Evolutionary conservation across 371 early-diverging fungal species (phyloP).

Genomic region (Rhizopus delemar): DNA sequence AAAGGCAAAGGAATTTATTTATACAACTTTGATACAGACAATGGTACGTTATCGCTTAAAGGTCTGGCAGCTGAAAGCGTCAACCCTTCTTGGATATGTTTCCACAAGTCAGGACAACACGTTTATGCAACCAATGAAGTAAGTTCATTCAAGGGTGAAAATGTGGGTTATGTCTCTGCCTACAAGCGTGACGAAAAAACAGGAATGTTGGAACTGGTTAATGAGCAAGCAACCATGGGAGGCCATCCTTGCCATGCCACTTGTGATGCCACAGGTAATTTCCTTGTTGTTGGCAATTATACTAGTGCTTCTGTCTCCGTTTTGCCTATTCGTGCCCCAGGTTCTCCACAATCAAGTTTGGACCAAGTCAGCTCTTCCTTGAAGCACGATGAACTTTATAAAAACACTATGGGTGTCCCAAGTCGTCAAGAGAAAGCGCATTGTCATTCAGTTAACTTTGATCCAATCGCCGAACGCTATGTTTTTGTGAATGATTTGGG

Average conservation of each 20-base stretch:
- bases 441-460: slow-evolving; percentile 42
- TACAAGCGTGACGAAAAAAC: slow-evolving; percentile 27
- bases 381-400: slow-evolving; percentile 15
- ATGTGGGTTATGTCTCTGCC: slow-evolving; percentile 35
- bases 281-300: slow-evolving; percentile 44
- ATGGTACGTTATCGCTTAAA: slow-evolving; percentile 27
- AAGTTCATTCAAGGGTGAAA: slow-evolving; percentile 18
- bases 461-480: slow-evolving; percentile 27
- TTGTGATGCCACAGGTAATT: slow-evolving; percentile 18
- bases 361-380: slow-evolving; percentile 5
- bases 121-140: slow-evolving; percentile 42
- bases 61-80: slow-evolving; percentile 27
- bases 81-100: slow-evolving; percentile 36
- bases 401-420: slow-evolving; percentile 27
- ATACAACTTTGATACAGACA: slow-evolving; percentile 32
- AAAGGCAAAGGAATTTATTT: slow-evolving; percentile 40
- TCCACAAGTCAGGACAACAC: slow-evolving; percentile 21
- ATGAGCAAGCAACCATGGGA: slow-evolving; percentile 34
- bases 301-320: slow-evolving; percentile 32
- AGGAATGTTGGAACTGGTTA: slow-evolving; percentile 25
- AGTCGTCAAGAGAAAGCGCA: slow-evolving; percentile 49
- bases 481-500: slow-evolving; percentile 34
- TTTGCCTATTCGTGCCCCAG: slow-evolving; percentile 23
- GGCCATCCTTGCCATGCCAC: slow-evolving; percentile 39
- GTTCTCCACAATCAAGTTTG: slow-evolving; percentile 5